phyloP scores from a whole-genome alignment of 306 rosid species.

The Rubus idaeus region DNA sequence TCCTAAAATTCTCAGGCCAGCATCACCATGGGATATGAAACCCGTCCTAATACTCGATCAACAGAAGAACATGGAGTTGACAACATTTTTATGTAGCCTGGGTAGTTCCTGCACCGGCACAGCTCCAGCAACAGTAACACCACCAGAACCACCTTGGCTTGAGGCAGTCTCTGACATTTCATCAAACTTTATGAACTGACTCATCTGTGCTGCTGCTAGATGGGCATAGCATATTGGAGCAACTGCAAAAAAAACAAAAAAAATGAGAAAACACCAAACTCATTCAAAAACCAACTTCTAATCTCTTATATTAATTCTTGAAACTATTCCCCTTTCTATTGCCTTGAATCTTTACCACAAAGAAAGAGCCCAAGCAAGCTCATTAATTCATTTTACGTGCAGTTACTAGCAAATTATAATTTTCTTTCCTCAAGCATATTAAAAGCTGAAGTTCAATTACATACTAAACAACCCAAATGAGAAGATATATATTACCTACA shows the following conservation, averaged over 20 bases:
- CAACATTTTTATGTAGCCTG: constrained; percentile 40
- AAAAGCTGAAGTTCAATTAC: too few species aligned
- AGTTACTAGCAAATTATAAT: too few species aligned
- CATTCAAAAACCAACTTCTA: too few species aligned
- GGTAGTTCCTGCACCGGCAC: constrained; percentile 75
- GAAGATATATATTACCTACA: constrained; percentile 22
- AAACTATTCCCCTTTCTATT: too few species aligned
- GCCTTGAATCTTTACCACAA: too few species aligned
- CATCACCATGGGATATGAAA: neutral
- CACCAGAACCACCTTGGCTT: constrained; percentile 44
- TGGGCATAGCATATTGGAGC: constrained; percentile 92
- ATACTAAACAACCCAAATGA: too few species aligned
- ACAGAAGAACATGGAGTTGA: constrained; percentile 82
- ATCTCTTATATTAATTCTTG: too few species aligned
- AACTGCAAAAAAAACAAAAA: constrained; percentile 21
- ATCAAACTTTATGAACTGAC: constrained; percentile 70
- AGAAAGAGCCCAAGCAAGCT: too few species aligned
- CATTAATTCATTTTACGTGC: too few species aligned
- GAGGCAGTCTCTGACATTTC: constrained; percentile 75
- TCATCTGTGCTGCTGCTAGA: constrained; percentile 76
- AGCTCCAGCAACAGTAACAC: constrained; percentile 41
- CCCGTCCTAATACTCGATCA: constrained; percentile 26
- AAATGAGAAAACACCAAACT: too few species aligned
- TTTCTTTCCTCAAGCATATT: too few species aligned
- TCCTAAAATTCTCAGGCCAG: too few species aligned